These are phyloP conservation scores for Arachnomyces sp. DNA, from an alignment of 2,329 filamentous ascomycete species.

Conservation along the genomic window DNA sequence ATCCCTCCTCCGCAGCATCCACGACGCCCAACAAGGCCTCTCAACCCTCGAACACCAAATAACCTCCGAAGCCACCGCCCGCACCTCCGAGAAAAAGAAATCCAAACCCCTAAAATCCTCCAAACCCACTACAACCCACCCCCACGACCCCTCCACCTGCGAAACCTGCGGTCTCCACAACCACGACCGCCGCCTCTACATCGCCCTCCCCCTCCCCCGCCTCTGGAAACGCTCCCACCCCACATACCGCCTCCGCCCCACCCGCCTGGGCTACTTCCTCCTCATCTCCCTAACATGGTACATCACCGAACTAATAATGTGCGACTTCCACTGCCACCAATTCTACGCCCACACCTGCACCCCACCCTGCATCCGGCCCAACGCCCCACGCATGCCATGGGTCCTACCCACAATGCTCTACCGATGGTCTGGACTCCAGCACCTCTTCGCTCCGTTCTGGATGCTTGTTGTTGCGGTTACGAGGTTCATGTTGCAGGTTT, in stretches of 20 bases:
- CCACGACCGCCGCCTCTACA: constrained; percentile 21
- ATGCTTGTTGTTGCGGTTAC: constrained; percentile 23
- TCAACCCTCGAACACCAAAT: constrained; percentile 31
- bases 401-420: constrained; percentile 49
- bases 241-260: constrained; percentile 25
- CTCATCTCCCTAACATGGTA: constrained; percentile 41
- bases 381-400: constrained; percentile 48
- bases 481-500: constrained; percentile 25
- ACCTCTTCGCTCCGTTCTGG: constrained; percentile 22
- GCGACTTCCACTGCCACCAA: constrained; percentile 45
- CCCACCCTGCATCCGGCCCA: constrained; percentile 42
- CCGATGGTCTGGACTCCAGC: constrained; percentile 29
- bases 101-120: background rate
- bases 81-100: constrained; percentile 11
- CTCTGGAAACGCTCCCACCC: constrained; percentile 26
- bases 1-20: constrained; percentile 32
- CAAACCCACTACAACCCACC: constrained; percentile 6
- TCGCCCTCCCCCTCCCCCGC: constrained; percentile 27
- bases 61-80: constrained; percentile 15
- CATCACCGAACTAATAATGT: constrained; percentile 40
- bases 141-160: constrained; percentile 13
- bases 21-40: constrained; percentile 33
- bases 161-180: constrained; percentile 17
- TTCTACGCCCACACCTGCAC: constrained; percentile 40
- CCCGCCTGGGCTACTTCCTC: constrained; percentile 31